Evolutionary conservation across 305 asterid species (phyloP).

Genomic region (Rubia tinctorum): DNA sequence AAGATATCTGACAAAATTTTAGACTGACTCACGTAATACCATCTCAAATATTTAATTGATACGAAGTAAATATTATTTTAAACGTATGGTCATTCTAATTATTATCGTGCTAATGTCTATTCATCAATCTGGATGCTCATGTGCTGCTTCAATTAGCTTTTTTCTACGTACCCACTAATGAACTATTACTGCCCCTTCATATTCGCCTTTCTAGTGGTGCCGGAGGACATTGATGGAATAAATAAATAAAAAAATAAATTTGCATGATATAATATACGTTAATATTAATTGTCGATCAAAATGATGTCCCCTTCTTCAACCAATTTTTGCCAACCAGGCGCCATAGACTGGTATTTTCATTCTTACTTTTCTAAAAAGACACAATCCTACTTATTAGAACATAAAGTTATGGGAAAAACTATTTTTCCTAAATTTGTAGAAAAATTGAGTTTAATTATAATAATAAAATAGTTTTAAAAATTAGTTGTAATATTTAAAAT

Average conservation of each 20-base stretch:
- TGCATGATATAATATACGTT: background rate
- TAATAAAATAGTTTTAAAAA: too few relatives aligned
- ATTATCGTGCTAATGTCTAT: background rate
- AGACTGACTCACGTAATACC: too few relatives aligned
- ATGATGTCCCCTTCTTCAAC: conserved; percentile 5
- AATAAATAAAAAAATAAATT: background rate
- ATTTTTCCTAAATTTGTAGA: too few relatives aligned
- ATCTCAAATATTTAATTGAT: too few relatives aligned
- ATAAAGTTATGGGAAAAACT: too few relatives aligned
- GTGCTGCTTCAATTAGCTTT: background rate
- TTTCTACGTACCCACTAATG: background rate
- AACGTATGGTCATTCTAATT: background rate
- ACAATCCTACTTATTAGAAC: too few relatives aligned
- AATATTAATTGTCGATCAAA: background rate
- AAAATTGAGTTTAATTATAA: too few relatives aligned
- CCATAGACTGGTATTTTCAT: too few relatives aligned
- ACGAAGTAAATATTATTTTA: too few relatives aligned
- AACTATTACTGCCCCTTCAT: background rate
- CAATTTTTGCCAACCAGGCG: conserved; percentile 5
- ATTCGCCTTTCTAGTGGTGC: background rate
- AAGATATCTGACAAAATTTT: too few relatives aligned
- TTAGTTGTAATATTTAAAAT: too few relatives aligned
- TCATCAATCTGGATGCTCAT: background rate
- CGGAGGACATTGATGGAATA: background rate
- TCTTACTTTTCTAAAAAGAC: too few relatives aligned